A percentile compares a stretch with the other conserved stretches of the same genome.
Evolutionary conservation across 495 filamentous ascomycete species (phyloP).

Genomic region (Penicillium antarcticum): DNA sequence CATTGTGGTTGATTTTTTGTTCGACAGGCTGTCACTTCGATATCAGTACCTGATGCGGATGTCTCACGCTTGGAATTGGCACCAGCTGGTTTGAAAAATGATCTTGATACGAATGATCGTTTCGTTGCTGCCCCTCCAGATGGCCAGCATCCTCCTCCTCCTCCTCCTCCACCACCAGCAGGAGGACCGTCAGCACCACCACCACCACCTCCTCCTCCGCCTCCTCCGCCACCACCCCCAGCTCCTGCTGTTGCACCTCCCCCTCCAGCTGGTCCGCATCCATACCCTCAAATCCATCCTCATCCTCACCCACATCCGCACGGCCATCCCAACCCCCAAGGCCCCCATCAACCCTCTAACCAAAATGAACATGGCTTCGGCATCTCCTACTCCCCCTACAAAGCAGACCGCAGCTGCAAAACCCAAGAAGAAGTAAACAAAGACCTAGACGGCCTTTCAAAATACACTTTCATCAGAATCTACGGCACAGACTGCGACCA

Average conservation of each 20-base stretch:
- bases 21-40: background rate
- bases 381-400: slow-evolving; percentile 75
- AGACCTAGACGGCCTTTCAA: slow-evolving; percentile 56
- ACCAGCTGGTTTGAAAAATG: background rate
- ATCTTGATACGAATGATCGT: background rate
- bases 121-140: background rate
- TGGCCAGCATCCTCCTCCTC: background rate
- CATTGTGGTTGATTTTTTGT: slow-evolving; percentile 3
- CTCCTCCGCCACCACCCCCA: no score
- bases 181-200: no score
- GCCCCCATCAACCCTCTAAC: background rate
- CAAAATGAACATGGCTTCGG: slow-evolving; percentile 34
- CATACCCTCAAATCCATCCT: background rate
- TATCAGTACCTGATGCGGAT: background rate
- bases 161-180: no score
- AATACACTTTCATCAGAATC: slow-evolving; percentile 63
- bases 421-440: slow-evolving; percentile 53
- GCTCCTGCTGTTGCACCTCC: no score
- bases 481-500: slow-evolving; percentile 83
- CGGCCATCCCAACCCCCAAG: slow-evolving; percentile 4
- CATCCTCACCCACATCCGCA: slow-evolving; percentile 6
- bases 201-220: no score
- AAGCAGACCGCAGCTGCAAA: slow-evolving; percentile 63
- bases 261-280: background rate
- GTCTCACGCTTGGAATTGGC: background rate